Percentiles rank a stretch among this genome's conserved stretches.
Conservation (phyloP, 345 rosid genomes). For the Corymbia maculata region DNA sequence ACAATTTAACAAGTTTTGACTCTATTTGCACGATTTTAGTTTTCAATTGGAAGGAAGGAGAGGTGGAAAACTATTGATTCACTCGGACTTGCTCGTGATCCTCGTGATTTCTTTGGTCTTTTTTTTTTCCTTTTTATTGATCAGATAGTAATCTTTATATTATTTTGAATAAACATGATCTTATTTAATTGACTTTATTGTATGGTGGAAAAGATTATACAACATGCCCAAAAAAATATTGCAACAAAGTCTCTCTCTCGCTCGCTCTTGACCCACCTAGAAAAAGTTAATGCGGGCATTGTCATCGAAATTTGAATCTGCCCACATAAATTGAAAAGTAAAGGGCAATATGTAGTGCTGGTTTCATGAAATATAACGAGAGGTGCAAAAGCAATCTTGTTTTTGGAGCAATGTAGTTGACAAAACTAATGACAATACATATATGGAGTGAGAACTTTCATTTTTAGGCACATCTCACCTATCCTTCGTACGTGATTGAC, state of each 20-base stretch:
- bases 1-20: background rate
- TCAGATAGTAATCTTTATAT: background rate
- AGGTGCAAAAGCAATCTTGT: background rate
- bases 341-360: background rate
- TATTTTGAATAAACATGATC: background rate
- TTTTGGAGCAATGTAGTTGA: background rate
- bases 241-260: no score
- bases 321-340: background rate
- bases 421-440: background rate
- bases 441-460: background rate
- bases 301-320: background rate
- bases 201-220: background rate
- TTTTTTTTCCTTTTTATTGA: background rate
- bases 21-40: background rate
- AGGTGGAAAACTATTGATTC: background rate
- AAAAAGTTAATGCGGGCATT: background rate
- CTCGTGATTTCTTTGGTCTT: background rate
- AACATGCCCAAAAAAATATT: no score
- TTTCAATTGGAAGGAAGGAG: background rate
- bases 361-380: background rate
- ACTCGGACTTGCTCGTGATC: background rate
- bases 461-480: no score
- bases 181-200: background rate
- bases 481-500: background rate
- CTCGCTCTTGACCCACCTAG: background rate